These are phyloP conservation scores for Penicillium sp. DNA, from an alignment of 2,329 filamentous ascomycete species.

Conservation along the genomic window DNA sequence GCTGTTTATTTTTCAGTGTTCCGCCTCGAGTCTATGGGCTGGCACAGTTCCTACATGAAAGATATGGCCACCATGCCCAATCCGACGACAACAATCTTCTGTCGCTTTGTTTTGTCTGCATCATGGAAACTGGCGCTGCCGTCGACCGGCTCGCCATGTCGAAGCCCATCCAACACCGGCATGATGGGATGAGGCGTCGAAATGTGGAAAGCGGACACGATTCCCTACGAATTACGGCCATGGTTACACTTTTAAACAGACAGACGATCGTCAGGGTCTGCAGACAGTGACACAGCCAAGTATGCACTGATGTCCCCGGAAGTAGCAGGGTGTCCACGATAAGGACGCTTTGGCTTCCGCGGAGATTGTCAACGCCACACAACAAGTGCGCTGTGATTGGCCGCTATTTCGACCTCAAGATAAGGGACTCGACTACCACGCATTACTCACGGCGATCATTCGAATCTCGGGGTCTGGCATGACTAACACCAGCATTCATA, in stretches of 20 bases:
- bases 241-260: slow-evolving; percentile 12
- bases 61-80: slow-evolving; percentile 89
- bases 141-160: slow-evolving; percentile 24
- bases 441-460: not conserved
- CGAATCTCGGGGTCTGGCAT: no score
- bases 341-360: slow-evolving; percentile 15
- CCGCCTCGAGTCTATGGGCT: not conserved
- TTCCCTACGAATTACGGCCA: slow-evolving; percentile 6
- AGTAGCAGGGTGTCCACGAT: slow-evolving; percentile 13
- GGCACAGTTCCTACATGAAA: slow-evolving; percentile 66
- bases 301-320: slow-evolving; percentile 5
- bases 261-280: not conserved
- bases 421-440: not conserved
- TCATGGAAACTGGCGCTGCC: slow-evolving; percentile 16
- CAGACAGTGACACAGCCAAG: not conserved
- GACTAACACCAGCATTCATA: not conserved
- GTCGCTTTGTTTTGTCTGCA: slow-evolving; percentile 35
- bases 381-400: slow-evolving; percentile 10
- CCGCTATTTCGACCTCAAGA: not conserved
- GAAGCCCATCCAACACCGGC: slow-evolving; percentile 32
- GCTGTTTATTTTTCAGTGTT: slow-evolving; percentile 46
- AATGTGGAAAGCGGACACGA: slow-evolving; percentile 1
- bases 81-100: slow-evolving; percentile 77
- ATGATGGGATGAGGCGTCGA: slow-evolving; percentile 16
- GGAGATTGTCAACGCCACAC: slow-evolving; percentile 13